Percentiles rank a stretch among this genome's conserved stretches.
These are phyloP conservation scores for Spizellomyces sp. DNA, from an alignment of 192 early-diverging fungal species.

Conservation along the genomic window DNA sequence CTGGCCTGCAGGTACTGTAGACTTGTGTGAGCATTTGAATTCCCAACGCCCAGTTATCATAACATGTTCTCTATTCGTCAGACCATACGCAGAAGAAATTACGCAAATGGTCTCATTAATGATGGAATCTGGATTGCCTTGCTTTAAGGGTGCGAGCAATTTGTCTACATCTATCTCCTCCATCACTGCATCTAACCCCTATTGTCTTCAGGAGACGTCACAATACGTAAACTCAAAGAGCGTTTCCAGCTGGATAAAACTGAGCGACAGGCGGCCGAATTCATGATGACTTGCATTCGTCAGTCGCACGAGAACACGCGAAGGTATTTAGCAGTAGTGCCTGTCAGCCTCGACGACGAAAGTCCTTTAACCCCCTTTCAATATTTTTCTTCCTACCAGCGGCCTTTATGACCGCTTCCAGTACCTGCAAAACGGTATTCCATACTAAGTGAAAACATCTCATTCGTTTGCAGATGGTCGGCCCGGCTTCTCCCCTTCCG, in stretches of 20 bases:
- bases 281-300: slow-evolving; percentile 87
- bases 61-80: not conserved
- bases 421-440: slow-evolving; percentile 60
- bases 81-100: slow-evolving; percentile 92
- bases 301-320: slow-evolving; percentile 93
- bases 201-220: slow-evolving; percentile 58
- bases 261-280: slow-evolving; percentile 91
- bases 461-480: not conserved
- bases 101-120: slow-evolving; percentile 88
- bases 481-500: not conserved
- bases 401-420: slow-evolving; percentile 60
- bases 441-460: slow-evolving; percentile 27
- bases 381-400: slow-evolving; percentile 14
- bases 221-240: slow-evolving; percentile 78
- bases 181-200: not conserved
- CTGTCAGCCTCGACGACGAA: not conserved
- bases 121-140: slow-evolving; percentile 95
- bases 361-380: not conserved
- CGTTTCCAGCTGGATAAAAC: slow-evolving; percentile 89
- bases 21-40: not conserved
- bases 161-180: not conserved
- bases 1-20: slow-evolving; percentile 67
- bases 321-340: slow-evolving; percentile 44
- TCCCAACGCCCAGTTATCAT: not conserved
- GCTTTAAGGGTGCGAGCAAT: slow-evolving; percentile 79